Evolutionary conservation across 2,329 filamentous ascomycete genomes (phyloP), one percentile per base, ranked within the genome.

Genomic region (Colletotrichum sublineola): DNA sequence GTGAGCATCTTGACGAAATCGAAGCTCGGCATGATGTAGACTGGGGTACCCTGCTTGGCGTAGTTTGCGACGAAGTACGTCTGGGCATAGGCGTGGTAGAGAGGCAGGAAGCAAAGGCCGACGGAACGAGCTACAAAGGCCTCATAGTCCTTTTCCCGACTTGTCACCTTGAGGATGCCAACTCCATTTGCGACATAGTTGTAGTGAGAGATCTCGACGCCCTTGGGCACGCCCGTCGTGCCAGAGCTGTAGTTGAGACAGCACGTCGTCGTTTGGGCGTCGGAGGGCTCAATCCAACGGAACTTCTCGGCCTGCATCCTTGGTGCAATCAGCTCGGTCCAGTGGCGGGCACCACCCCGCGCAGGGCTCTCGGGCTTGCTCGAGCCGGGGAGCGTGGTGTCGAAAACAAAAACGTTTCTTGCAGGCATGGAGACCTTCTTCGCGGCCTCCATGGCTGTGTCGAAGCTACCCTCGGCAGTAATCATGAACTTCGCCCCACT

Each of bases 151-250:
- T 86, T 83, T n/a, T 86, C 79, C 33, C 86, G 79, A 14, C 81
- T 75, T 3, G 79, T 76, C 31, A 89, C 80, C 74, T 85, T 82
- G n/a, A 87, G 84, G 20, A 90, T 88, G 71, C 93, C 90, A 18
- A 84, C 77, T 75, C 90, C 88, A 78, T 96, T 96, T 74, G 93
- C 87, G 55, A 95, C 88, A 77, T 94, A 93, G 75, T 94, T 93
- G 72, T 86, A 84, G 81, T 97, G 94, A n/a, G 91, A 90, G 75
- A 96, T 92, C 81, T 93, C 90, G 18, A 96, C 94, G 14, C 94
- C 94, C 80, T 97, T 97, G 12, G 94, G 93, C 5, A 94, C 86
- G 8, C 94, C 94, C 0, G 94, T 97, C 1, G 93, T 95, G 14
- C 94, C 90, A 40, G 89, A 92, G 75, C 90, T 93, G 82, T 96